These are phyloP conservation scores for Beauveria brongniartii DNA, from an alignment of 2,329 filamentous ascomycete genomes.

Conservation along the genomic window DNA sequence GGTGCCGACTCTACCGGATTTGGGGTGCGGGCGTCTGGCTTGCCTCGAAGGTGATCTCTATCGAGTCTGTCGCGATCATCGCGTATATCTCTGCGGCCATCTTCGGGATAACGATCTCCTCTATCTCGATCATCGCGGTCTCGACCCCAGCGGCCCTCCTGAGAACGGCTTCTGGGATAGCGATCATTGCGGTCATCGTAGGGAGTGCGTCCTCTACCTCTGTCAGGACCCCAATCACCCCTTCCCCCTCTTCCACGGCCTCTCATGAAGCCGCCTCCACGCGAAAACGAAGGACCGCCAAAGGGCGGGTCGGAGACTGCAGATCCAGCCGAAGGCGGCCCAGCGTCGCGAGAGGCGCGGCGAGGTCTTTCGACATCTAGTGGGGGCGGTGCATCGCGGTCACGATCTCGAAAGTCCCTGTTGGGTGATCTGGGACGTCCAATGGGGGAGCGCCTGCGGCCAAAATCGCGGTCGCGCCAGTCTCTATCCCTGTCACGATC, in stretches of 20 bases:
- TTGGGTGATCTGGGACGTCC: constrained; percentile 57
- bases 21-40: constrained; percentile 40
- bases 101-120: constrained; percentile 34
- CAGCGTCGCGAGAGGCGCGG: constrained; percentile 60
- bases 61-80: constrained; percentile 40
- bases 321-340: constrained; percentile 63
- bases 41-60: constrained; percentile 40
- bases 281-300: constrained; percentile 40
- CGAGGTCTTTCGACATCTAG: constrained; percentile 60
- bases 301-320: constrained; percentile 61
- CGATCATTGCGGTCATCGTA: constrained; percentile 54
- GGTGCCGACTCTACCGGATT: constrained; percentile 39
- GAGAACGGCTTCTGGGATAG: constrained; percentile 58
- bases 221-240: constrained; percentile 32
- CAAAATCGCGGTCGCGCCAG: constrained; percentile 34
- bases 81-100: constrained; percentile 35
- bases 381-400: constrained; percentile 50
- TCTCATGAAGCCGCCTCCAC: constrained; percentile 47
- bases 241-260: constrained; percentile 43
- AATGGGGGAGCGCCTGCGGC: constrained; percentile 48
- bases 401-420: constrained; percentile 55
- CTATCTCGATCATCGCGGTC: constrained; percentile 49
- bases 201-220: constrained; percentile 48
- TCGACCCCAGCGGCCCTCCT: constrained; percentile 52
- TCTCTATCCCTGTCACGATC: constrained; percentile 46